Base-by-base conservation (phyloP, 108 stramenopile genomes). In the Cyclotella atomus region DNA sequence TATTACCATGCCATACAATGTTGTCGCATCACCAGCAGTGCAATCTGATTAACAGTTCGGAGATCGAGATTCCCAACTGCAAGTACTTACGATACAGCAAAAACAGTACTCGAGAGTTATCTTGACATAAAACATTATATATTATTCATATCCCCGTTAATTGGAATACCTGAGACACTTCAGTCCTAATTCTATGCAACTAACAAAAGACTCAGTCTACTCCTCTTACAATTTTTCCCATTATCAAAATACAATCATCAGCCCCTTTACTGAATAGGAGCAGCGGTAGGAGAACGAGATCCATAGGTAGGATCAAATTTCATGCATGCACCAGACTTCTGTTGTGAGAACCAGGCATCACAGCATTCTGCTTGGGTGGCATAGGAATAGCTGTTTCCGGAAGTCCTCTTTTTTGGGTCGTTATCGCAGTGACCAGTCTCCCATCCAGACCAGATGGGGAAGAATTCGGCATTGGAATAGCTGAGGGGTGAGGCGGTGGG, bases 401-500 rank as follows among this genome's bases (percentile, higher is more conserved):
- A 14, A 0, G 57, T 59, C 2, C n/a, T 12, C 19, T 59, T 59
- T 3, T 28, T 59, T 15, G 57, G 57, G 29, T 59, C 57, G 24
- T 59, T 59, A 32, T 59, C 57, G 33, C 57, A 59, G 30, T 59
- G 24, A 16, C 57, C 57, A 59, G 57, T 35, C 15, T 59, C 57
- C 57, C 57, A 59, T 17, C 33, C 33, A 33, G 57, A 59, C 57
- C 57, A 59, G 19, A 59, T 59, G 57, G 57, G 57, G 29, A 59
- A 59, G 10, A 59, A 59, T 19, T 59, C 20, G 2, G 38, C n/a
- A 8, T 62, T 43, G 20, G 61, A 21, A 52, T n/a, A n/a, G 33
- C 52, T 23, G 24, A 52, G 41, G 28, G 70, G 70, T 24, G 57
- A 25, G 46, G 45, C 70, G 25, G 70, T 71, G 1, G 70, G 70